Evolutionary conservation across 2,329 filamentous ascomycete genomes (phyloP).

Genomic region (Stemphylium beticola): DNA sequence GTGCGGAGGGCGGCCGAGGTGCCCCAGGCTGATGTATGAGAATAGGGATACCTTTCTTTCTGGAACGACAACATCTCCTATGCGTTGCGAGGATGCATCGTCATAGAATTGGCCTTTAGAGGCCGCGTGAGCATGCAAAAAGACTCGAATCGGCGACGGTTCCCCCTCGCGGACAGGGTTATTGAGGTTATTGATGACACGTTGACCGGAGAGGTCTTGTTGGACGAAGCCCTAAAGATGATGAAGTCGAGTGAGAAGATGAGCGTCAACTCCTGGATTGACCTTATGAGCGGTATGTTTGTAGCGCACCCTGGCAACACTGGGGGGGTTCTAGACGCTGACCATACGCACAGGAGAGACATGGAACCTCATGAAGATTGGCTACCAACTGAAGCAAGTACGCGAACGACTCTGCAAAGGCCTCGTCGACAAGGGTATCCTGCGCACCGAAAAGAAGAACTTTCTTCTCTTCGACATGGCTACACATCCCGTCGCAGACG

Average conservation of each 20-base stretch:
- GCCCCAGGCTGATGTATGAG: constrained; percentile 25
- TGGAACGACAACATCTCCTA: constrained; percentile 99
- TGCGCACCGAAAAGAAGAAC: constrained; percentile 98
- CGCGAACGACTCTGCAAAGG: constrained; percentile 97
- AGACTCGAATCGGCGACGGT: constrained; percentile 87
- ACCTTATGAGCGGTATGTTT: constrained; percentile 89
- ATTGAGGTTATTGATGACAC: constrained; percentile 98
- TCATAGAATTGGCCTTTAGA: constrained; percentile 94
- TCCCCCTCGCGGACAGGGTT: constrained; percentile 87
- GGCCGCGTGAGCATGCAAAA: constrained; percentile 99
- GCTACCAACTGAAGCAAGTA: constrained; percentile 99
- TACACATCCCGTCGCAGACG: constrained; percentile 94
- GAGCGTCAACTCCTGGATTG: constrained; percentile 99
- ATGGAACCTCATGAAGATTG: constrained; percentile 99
- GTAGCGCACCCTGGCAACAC: background rate
- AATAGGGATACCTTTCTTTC: constrained; percentile 93
- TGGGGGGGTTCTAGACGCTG: constrained; percentile 19
- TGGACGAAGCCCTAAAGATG: constrained; percentile 99
- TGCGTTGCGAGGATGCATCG: constrained; percentile 94
- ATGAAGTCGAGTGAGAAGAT: constrained; percentile 99
- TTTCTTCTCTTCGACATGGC: constrained; percentile 99
- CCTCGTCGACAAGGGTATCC: constrained; percentile 96
- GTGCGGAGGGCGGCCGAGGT: constrained; percentile 10
- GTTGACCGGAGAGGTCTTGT: constrained; percentile 91
- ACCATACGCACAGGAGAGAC: constrained; percentile 75